Conservation (phyloP, 2,329 filamentous ascomycete genomes). For the Cladosporium austrohemisphaericum region DNA sequence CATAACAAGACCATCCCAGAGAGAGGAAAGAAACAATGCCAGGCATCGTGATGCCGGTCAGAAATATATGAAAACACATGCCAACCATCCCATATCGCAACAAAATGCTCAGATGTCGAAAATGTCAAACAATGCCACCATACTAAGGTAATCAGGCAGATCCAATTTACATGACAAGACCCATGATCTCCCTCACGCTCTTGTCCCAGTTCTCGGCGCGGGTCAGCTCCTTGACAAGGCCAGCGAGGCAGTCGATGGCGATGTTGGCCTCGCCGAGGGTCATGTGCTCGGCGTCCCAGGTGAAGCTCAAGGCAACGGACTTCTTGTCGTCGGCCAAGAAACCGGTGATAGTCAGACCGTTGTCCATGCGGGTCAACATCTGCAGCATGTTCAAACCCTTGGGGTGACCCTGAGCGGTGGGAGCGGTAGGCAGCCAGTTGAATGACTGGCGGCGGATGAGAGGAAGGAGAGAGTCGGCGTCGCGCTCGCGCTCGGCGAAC, state of each 20-base stretch:
- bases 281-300: conserved; percentile 33
- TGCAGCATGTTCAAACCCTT: conserved; percentile 29
- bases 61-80: background rate
- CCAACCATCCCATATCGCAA: background rate
- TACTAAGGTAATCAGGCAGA: background rate
- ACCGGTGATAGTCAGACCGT: conserved; percentile 32
- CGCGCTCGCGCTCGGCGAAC: conserved; percentile 28
- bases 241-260: conserved; percentile 25
- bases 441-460: conserved; percentile 31
- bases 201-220: conserved; percentile 28
- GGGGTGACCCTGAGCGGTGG: conserved; percentile 25
- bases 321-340: conserved; percentile 31
- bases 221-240: conserved; percentile 26
- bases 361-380: conserved; percentile 33
- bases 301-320: conserved; percentile 29
- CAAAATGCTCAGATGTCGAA: conserved; percentile 2
- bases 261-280: conserved; percentile 26
- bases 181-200: conserved; percentile 25
- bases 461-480: conserved; percentile 29
- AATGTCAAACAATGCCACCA: background rate
- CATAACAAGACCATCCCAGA: background rate
- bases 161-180: conserved; percentile 6
- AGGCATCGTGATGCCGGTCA: conserved; percentile 12
- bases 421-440: conserved; percentile 33
- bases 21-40: background rate